Conservation (phyloP, 768 basidiomycete species). For the Lactifluus hygrophoroides region DNA sequence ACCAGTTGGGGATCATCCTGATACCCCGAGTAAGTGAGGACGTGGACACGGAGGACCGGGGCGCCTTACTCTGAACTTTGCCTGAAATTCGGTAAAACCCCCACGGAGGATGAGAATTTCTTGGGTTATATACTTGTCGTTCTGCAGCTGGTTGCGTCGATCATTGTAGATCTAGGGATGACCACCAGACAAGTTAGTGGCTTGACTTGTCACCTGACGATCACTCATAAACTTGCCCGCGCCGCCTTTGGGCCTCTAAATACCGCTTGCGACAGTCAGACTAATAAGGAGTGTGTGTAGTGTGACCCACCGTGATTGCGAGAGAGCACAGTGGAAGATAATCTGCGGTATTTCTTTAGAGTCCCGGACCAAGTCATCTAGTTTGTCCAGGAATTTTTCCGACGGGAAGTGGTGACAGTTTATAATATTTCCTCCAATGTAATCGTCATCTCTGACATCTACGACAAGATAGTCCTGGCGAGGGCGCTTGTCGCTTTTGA, state of each 20-base stretch:
- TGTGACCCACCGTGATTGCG: constrained; percentile 59
- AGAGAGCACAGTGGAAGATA: constrained; percentile 73
- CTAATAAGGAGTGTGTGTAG: neutral
- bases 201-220: neutral
- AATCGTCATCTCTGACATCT: constrained; percentile 83
- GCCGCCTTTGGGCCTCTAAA: constrained; percentile 72
- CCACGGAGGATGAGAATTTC: constrained; percentile 59
- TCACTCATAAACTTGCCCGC: constrained; percentile 35
- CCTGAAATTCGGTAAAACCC: constrained; percentile 67
- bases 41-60: neutral
- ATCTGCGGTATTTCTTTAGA: constrained; percentile 54
- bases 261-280: neutral
- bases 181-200: constrained; percentile 9
- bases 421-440: constrained; percentile 69
- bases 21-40: neutral
- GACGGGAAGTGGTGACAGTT: constrained; percentile 57
- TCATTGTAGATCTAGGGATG: constrained; percentile 39
- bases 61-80: constrained; percentile 47
- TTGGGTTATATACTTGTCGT: constrained; percentile 39
- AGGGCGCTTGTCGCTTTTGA: constrained; percentile 54
- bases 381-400: constrained; percentile 42
- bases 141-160: constrained; percentile 49
- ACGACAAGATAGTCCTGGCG: constrained; percentile 66
- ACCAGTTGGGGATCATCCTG: constrained; percentile 62
- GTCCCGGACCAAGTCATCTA: constrained; percentile 50